A percentile compares a stretch with the other conserved stretches of the same genome.
These are phyloP conservation scores for Abelmoschus esculentus DNA, from an alignment of 345 rosid species.

Conservation along the genomic window DNA sequence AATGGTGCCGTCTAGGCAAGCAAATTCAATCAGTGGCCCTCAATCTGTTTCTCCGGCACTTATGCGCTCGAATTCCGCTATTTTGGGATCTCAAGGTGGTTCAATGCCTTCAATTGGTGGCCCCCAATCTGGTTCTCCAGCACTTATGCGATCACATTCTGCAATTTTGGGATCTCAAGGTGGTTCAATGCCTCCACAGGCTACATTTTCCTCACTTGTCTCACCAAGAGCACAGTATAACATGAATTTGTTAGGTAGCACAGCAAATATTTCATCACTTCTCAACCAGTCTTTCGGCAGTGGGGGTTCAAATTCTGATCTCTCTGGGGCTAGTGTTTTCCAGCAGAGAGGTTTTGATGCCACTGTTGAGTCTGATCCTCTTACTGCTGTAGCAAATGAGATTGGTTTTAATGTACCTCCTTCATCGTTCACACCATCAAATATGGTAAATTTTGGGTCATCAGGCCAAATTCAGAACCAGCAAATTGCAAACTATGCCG, in stretches of 20 bases:
- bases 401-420: slow-evolving; percentile 47
- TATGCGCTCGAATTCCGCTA: slow-evolving; percentile 54
- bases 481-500: slow-evolving; percentile 37
- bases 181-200: slow-evolving; percentile 40
- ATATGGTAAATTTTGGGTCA: slow-evolving; percentile 39
- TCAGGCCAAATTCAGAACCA: slow-evolving; percentile 54
- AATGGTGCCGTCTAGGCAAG: slow-evolving; percentile 61
- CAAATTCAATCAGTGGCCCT: slow-evolving; percentile 48
- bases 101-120: slow-evolving; percentile 27
- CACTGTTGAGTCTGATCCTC: slow-evolving; percentile 52
- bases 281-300: slow-evolving; percentile 53
- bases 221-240: slow-evolving; percentile 50
- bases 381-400: slow-evolving; percentile 48
- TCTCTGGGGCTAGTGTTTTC: slow-evolving; percentile 37
- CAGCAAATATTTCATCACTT: slow-evolving; percentile 48
- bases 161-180: slow-evolving; percentile 64
- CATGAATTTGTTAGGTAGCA: slow-evolving; percentile 55
- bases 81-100: slow-evolving; percentile 64
- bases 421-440: slow-evolving; percentile 40
- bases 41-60: slow-evolving; percentile 53
- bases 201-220: slow-evolving; percentile 37
- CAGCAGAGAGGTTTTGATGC: slow-evolving; percentile 43
- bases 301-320: slow-evolving; percentile 38
- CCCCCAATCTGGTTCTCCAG: slow-evolving; percentile 48
- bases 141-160: slow-evolving; percentile 53